A percentile compares a stretch with the other conserved stretches of the same genome.
These are phyloP conservation scores for Aspergillus arachidicola DNA, from an alignment of 2,329 filamentous ascomycete species.

Conservation along the genomic window DNA sequence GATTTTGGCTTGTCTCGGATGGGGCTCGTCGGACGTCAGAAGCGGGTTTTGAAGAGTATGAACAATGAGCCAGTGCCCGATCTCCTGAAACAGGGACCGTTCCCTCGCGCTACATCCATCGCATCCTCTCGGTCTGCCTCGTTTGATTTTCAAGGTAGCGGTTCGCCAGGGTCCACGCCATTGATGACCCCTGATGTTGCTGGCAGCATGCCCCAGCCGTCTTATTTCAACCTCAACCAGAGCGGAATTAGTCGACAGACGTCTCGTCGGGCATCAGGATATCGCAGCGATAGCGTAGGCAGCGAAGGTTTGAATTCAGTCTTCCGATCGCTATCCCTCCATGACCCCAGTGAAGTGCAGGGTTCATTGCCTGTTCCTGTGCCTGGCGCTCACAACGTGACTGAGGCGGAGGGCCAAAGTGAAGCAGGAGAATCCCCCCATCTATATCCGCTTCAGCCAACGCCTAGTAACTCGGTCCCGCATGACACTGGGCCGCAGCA, in stretches of 20 bases:
- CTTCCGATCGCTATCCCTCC: slow-evolving; percentile 76
- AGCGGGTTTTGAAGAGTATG: slow-evolving; percentile 78
- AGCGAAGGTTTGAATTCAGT: slow-evolving; percentile 83
- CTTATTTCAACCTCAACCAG: slow-evolving; percentile 77
- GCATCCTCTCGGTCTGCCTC: slow-evolving; percentile 91
- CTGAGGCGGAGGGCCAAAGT: slow-evolving; percentile 74
- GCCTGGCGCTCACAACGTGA: slow-evolving; percentile 50
- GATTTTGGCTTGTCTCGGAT: slow-evolving; percentile 97
- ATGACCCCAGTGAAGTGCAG: slow-evolving; percentile 58
- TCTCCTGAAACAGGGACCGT: slow-evolving; percentile 87
- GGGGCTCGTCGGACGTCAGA: slow-evolving; percentile 95
- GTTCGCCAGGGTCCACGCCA: slow-evolving; percentile 83
- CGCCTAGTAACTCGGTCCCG: slow-evolving; percentile 52
- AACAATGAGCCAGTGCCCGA: slow-evolving; percentile 82
- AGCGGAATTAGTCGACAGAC: slow-evolving; percentile 61
- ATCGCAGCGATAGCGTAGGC: slow-evolving; percentile 88
- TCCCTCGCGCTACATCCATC: slow-evolving; percentile 80
- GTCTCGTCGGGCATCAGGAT: slow-evolving; percentile 70
- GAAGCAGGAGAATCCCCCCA: slow-evolving; percentile 77
- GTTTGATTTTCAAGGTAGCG: slow-evolving; percentile 79
- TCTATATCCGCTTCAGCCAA: slow-evolving; percentile 65
- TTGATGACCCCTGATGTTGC: slow-evolving; percentile 78
- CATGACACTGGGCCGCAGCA: slow-evolving; percentile 55
- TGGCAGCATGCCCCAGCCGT: slow-evolving; percentile 75
- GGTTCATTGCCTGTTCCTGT: slow-evolving; percentile 38